Evolutionary conservation across 495 filamentous ascomycete genomes (phyloP), one percentile per base, ranked within the genome.

Genomic region (Rhizodiscina lignyota): DNA sequence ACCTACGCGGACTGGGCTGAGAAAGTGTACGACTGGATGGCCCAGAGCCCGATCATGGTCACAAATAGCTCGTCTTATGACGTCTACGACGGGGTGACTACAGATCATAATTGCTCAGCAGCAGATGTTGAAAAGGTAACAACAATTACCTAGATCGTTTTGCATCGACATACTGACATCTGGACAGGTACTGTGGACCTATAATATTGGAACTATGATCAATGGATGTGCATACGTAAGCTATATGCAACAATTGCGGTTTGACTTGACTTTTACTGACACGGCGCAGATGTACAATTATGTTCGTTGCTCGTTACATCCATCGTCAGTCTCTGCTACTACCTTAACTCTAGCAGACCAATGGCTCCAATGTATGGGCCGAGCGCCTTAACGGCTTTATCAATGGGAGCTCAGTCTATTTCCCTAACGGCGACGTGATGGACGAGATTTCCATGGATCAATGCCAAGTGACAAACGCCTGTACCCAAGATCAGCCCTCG

Each of bases 221-320:
- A 68, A 70, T 20, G 78, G 73, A 6, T 64, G 70, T 1, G 75
- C 77, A n/a, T 72, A 71, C 41, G 77, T 84, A 68, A 77, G 74
- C 52, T 26, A 21, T 13, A 8, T 20, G 15, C 18, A 23, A 17
- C n/a, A n/a, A n/a, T n/a, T n/a, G n/a, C n/a, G n/a, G n/a, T n/a
- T n/a, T n/a, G n/a, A n/a, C n/a, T n/a, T n/a, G n/a, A n/a, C n/a
- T n/a, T n/a, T n/a, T n/a, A n/a, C n/a, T n/a, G n/a, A 39, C 22
- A 33, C 12, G 1, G 16, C 35, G 20, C 35, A 42, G 18, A 48
- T 37, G 39, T 39, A 28, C 37, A 50, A 45, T 16, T 43, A 76
- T n/a, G n/a, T n/a, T n/a, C n/a, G n/a, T n/a, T n/a, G n/a, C n/a
- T n/a, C n/a, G n/a, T n/a, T n/a, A n/a, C n/a, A n/a, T n/a, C n/a